Base-by-base conservation (phyloP, 805 yeast genomes). In the Candida caryicola region DNA sequence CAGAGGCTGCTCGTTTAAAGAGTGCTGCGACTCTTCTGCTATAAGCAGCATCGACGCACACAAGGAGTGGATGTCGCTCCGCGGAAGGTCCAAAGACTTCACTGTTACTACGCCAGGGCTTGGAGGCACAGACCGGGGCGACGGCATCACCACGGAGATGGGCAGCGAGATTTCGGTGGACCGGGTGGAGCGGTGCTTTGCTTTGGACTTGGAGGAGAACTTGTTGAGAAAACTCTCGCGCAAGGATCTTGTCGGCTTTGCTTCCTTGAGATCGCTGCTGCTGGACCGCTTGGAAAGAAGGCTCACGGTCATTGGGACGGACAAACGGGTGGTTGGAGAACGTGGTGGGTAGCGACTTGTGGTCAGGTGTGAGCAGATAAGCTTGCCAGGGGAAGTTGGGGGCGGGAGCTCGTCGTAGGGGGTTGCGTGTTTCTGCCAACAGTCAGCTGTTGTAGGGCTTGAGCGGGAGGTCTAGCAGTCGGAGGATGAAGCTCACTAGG, bases 41-140 rank as follows among this genome's bases (percentile, higher is more conserved):
- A 34, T 29, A 9, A 21, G 12, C 38, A 35, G 38, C 9, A 35
- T 15, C 38, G 28, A 31, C 4, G 38, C 38, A n/a, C 17, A 12
- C n/a, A 19, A 14, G 4, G 34, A 31, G 10, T 21, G 5, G 38
- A 35, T 23, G 17, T 29, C 28, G 16, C 9, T 10, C 25, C 25
- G 25, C 7, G 25, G 10, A 21, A 21, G 10, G 9, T 10, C 25
- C 25, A 21, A 21, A 21, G 25, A 21, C 25, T 21, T 21, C 10
- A 10, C 25, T 21, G 25, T 21, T 7, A 7, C 25, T 21, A 21
- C 10, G 7, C 10, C 10, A 10, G 25, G 10, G 10, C 25, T 21
- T 21, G 7, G 7, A 7, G 25, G 9, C 9, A 21, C 10, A 10
- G 25, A 10, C 10, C 7, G 7, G 7, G 7, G 9, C 10, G 10